Conservation (phyloP, 2,329 filamentous ascomycete species). For the Xylariaceae sp. region DNA sequence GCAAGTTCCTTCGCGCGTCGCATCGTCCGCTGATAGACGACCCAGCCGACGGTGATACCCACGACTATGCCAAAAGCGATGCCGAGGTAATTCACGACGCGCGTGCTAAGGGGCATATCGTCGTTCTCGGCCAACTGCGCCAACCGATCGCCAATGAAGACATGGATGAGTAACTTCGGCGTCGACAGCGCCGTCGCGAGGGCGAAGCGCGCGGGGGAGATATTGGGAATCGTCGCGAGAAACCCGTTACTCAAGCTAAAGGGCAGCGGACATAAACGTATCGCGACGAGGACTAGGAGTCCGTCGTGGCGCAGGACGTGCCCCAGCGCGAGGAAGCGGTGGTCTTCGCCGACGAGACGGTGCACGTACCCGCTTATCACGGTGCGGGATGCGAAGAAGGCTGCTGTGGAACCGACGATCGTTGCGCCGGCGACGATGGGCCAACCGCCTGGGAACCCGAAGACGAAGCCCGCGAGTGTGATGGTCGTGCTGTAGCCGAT, state of each 20-base stretch:
- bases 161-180: slow-evolving; percentile 84
- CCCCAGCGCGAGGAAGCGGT: slow-evolving; percentile 80
- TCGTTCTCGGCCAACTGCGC: slow-evolving; percentile 79
- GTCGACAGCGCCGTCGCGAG: slow-evolving; percentile 74
- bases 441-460: slow-evolving; percentile 63
- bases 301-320: slow-evolving; percentile 88
- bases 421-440: slow-evolving; percentile 75
- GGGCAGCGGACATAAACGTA: slow-evolving; percentile 85
- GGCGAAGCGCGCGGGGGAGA: slow-evolving; percentile 69
- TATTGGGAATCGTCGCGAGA: slow-evolving; percentile 86
- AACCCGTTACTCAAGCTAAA: slow-evolving; percentile 94
- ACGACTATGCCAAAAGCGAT: slow-evolving; percentile 68
- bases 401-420: slow-evolving; percentile 67
- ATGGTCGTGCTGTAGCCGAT: slow-evolving; percentile 78
- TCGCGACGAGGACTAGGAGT: slow-evolving; percentile 81
- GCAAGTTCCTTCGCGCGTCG: slow-evolving; percentile 55
- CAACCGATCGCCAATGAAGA: slow-evolving; percentile 84
- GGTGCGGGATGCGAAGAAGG: slow-evolving; percentile 76
- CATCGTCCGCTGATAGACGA: slow-evolving; percentile 76
- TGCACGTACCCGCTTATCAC: slow-evolving; percentile 75
- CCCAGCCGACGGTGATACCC: slow-evolving; percentile 69
- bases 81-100: slow-evolving; percentile 75
- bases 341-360: slow-evolving; percentile 73
- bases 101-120: slow-evolving; percentile 73
- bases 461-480: slow-evolving; percentile 51